A percentile compares a stretch with the other conserved stretches of the same genome.
Evolutionary conservation across 75 land plant species (phyloP).

Genomic region (Larix kaempferi): DNA sequence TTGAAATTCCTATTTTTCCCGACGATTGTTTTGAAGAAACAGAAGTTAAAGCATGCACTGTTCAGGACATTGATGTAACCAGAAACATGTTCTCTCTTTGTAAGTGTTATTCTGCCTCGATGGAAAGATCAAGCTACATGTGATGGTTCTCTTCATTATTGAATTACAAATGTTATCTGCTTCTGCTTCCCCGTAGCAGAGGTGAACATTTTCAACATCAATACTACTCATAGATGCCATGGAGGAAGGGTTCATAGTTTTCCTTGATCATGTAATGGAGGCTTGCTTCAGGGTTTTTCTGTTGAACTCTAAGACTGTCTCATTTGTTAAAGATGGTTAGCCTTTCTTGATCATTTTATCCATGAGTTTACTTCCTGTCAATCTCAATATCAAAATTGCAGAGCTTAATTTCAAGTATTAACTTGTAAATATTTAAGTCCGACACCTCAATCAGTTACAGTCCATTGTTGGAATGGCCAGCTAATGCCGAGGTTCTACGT

Average conservation of each 20-base stretch:
- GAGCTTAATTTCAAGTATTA: neutral
- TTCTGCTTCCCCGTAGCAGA: neutral
- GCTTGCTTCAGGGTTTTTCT: neutral
- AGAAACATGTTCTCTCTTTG: neutral
- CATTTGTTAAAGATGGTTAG: neutral
- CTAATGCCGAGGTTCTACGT: neutral
- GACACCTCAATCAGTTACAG: neutral
- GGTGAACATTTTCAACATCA: neutral
- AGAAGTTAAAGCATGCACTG: constrained; percentile 1
- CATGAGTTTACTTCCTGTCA: neutral
- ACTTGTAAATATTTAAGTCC: neutral
- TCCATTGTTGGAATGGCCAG: neutral
- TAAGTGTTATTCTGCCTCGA: neutral
- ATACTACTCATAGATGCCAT: neutral
- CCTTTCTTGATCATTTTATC: neutral
- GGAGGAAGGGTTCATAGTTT: neutral
- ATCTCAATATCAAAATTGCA: neutral
- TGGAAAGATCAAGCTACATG: neutral
- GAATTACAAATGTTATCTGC: neutral
- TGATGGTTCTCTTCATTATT: neutral
- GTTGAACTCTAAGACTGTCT: neutral
- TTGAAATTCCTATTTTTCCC: neutral
- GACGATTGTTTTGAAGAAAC: neutral
- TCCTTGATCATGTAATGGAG: neutral
- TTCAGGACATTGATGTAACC: too few species aligned